Percentiles rank a stretch among this genome's conserved stretches.
Conservation (phyloP, 192 early-diverging fungal species). For the Fimicolochytrium jonesii region DNA sequence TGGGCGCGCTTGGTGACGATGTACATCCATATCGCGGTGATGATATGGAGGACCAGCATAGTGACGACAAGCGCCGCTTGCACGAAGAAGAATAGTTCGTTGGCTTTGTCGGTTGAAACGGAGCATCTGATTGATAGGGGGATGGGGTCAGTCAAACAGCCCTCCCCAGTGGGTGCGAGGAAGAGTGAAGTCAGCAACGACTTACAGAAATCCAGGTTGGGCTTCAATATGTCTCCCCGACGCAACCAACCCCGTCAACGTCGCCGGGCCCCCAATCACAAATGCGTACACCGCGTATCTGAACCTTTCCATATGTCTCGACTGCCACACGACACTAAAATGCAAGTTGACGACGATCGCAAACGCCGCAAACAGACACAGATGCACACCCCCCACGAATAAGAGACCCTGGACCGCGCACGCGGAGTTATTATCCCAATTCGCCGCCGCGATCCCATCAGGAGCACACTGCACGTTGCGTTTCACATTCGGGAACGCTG, state of each 20-base stretch:
- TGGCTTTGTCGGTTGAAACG: neutral
- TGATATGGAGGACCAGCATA: neutral
- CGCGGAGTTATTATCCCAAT: neutral
- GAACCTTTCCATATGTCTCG: neutral
- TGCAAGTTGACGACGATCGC: conserved; percentile 2
- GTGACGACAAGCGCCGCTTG: neutral
- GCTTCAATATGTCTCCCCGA: neutral
- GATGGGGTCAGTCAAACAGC: too few species aligned
- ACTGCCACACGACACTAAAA: neutral
- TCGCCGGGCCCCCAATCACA: neutral
- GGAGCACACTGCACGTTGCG: neutral
- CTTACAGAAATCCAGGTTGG: neutral
- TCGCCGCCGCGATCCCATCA: neutral
- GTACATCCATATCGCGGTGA: neutral
- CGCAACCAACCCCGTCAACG: neutral
- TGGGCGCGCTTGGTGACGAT: neutral
- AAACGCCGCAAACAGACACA: neutral
- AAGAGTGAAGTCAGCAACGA: too few species aligned
- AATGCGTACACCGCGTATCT: neutral
- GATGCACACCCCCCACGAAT: neutral
- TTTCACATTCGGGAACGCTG: neutral
- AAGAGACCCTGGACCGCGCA: neutral
- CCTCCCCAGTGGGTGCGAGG: too few species aligned
- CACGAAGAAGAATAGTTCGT: neutral
- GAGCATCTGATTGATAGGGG: too few species aligned